Conservation (phyloP, 2,329 filamentous ascomycete species). For the Xylariaceae sp. region DNA sequence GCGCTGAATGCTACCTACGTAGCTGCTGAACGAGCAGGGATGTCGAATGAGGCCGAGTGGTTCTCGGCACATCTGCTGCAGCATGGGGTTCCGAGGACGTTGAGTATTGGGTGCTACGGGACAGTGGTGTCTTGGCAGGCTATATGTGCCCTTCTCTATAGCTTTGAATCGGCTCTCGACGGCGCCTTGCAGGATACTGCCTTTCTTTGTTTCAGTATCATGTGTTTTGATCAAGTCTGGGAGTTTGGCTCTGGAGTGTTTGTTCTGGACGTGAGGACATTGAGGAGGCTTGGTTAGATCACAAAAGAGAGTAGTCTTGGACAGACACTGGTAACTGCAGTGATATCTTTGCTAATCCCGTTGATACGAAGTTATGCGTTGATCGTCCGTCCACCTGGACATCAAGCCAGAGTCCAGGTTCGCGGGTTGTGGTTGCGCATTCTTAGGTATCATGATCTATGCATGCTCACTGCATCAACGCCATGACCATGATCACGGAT, state of each 20-base stretch:
- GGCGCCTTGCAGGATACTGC: slow-evolving; percentile 29
- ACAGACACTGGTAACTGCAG: too few species aligned
- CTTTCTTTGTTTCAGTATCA: slow-evolving; percentile 26
- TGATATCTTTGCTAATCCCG: too few species aligned
- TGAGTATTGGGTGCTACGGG: too few species aligned
- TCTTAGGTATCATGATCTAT: too few species aligned
- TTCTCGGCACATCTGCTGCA: not conserved
- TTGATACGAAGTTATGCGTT: too few species aligned
- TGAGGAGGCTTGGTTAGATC: too few species aligned
- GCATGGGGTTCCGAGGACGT: not conserved
- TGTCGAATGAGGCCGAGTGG: not conserved
- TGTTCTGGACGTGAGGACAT: slow-evolving; percentile 4
- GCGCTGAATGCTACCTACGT: slow-evolving; percentile 2
- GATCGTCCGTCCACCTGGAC: too few species aligned
- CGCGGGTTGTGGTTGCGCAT: too few species aligned
- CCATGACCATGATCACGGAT: too few species aligned
- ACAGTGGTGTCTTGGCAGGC: not conserved
- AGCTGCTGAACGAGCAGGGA: not conserved
- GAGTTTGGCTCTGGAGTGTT: slow-evolving; percentile 12
- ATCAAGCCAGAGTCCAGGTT: too few species aligned
- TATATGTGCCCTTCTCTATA: slow-evolving; percentile 28
- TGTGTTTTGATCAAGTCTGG: slow-evolving; percentile 18
- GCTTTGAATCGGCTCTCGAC: slow-evolving; percentile 23
- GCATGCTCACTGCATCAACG: too few species aligned
- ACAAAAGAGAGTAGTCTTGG: slow-evolving; percentile 5